Evolutionary conservation across 2,329 filamentous ascomycete species (phyloP).

Genomic region (Xylariaceae sp.): DNA sequence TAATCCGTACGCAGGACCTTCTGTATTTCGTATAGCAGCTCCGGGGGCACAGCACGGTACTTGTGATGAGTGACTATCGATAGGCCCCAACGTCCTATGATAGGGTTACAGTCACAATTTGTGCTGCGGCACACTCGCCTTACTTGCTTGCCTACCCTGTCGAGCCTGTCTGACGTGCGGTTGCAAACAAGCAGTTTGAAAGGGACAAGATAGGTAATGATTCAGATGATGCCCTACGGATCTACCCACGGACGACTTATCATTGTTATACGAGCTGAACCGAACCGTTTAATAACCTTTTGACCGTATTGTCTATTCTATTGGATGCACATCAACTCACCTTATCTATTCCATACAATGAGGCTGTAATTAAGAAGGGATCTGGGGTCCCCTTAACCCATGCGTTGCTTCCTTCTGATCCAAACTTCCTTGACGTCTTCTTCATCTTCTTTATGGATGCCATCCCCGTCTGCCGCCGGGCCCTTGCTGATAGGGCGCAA

Average conservation of each 20-base stretch:
- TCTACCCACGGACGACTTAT: neutral
- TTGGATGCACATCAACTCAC: neutral
- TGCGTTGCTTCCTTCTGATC: slow-evolving; percentile 32
- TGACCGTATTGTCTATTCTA: too few relatives aligned
- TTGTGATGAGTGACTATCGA: slow-evolving; percentile 24
- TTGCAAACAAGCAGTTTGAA: neutral
- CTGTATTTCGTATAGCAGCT: neutral
- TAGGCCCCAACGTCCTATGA: slow-evolving; percentile 6
- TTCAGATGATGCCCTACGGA: neutral
- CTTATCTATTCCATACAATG: neutral
- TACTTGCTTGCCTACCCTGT: neutral
- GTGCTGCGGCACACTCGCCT: neutral
- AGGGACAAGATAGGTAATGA: neutral
- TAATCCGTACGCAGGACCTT: too few relatives aligned
- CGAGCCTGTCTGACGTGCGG: neutral
- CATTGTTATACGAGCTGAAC: neutral
- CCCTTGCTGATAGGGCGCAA: slow-evolving; percentile 8
- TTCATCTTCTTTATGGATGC: slow-evolving; percentile 10
- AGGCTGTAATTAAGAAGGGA: neutral
- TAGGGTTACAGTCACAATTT: neutral
- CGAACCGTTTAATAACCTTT: too few relatives aligned
- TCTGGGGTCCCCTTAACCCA: slow-evolving; percentile 21
- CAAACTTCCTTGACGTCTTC: slow-evolving; percentile 25
- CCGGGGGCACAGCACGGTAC: too few relatives aligned
- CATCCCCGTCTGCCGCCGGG: neutral